These are phyloP conservation scores for Pythium biforme DNA, from an alignment of 352 stramenopile species.

Conservation along the genomic window DNA sequence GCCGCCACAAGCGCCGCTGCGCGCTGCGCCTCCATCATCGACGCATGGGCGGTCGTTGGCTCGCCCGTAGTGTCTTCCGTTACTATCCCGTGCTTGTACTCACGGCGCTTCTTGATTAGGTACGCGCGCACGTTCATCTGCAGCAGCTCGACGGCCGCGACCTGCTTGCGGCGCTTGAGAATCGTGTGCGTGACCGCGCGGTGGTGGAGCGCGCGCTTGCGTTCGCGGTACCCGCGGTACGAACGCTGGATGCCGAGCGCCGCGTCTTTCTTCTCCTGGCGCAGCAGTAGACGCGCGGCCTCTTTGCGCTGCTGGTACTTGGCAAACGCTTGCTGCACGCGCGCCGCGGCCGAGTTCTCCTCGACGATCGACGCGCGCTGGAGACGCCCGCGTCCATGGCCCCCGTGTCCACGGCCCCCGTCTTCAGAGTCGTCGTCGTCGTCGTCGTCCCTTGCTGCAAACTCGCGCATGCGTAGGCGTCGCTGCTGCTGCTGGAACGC, in stretches of 20 bases:
- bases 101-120: slow-evolving; percentile 39
- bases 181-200: slow-evolving; percentile 56
- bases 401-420: too few species aligned
- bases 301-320: slow-evolving; percentile 62
- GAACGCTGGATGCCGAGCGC: slow-evolving; percentile 65
- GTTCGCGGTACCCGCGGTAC: slow-evolving; percentile 57
- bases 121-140: slow-evolving; percentile 67
- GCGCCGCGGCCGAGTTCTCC: slow-evolving; percentile 47
- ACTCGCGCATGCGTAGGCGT: background rate
- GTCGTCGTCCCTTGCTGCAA: slow-evolving; percentile 1
- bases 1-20: background rate
- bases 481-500: slow-evolving; percentile 22
- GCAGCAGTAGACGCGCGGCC: slow-evolving; percentile 39
- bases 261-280: slow-evolving; percentile 51
- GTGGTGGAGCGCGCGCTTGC: slow-evolving; percentile 47
- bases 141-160: slow-evolving; percentile 54
- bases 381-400: background rate
- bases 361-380: slow-evolving; percentile 39
- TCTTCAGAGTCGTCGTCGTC: slow-evolving; percentile 7
- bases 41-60: background rate
- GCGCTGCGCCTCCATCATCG: slow-evolving; percentile 17
- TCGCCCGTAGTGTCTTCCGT: background rate
- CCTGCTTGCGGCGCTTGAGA: slow-evolving; percentile 40
- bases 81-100: slow-evolving; percentile 4
- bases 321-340: slow-evolving; percentile 53